A percentile compares a stretch with the other conserved stretches of the same genome.
phyloP scores from a whole-genome alignment of 1,284 basidiomycete species.

The Boletellus deceptivus region DNA sequence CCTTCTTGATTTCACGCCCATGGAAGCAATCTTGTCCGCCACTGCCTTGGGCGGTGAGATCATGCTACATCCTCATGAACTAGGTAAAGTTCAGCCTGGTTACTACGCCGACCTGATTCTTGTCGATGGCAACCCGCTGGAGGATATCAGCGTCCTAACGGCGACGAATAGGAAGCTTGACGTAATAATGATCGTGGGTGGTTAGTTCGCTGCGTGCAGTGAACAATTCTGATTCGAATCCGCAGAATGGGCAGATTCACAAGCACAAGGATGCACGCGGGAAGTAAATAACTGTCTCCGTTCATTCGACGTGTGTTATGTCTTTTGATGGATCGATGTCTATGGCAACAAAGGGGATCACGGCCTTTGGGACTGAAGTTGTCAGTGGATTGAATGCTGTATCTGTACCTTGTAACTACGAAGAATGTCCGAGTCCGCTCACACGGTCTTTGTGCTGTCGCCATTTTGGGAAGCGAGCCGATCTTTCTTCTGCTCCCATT shows the following conservation, averaged over 20 bases:
- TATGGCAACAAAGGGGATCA: too few relatives aligned
- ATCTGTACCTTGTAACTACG: too few relatives aligned
- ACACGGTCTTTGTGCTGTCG: too few relatives aligned
- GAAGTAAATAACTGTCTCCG: background rate
- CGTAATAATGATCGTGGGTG: conserved; percentile 30
- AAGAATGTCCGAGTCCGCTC: too few relatives aligned
- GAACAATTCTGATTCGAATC: conserved; percentile 3
- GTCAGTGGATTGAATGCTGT: too few relatives aligned
- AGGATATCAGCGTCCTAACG: conserved; percentile 32
- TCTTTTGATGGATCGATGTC: too few relatives aligned
- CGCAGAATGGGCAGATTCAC: conserved; percentile 30
- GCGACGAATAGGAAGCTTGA: conserved; percentile 31
- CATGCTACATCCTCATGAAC: conserved; percentile 33
- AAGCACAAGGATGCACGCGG: conserved; percentile 9
- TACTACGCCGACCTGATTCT: conserved; percentile 36
- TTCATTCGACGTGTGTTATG: too few relatives aligned
- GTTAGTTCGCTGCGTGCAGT: background rate
- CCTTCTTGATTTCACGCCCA: conserved; percentile 33
- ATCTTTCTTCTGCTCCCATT: too few relatives aligned
- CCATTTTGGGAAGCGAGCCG: too few relatives aligned
- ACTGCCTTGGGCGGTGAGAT: conserved; percentile 38
- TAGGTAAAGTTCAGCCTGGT: conserved; percentile 37
- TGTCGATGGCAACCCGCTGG: conserved; percentile 34
- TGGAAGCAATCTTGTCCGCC: conserved; percentile 38
- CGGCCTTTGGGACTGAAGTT: too few relatives aligned